Evolutionary conservation across 768 basidiomycete genomes (phyloP).

Genomic region (Naganishia vishniacii): DNA sequence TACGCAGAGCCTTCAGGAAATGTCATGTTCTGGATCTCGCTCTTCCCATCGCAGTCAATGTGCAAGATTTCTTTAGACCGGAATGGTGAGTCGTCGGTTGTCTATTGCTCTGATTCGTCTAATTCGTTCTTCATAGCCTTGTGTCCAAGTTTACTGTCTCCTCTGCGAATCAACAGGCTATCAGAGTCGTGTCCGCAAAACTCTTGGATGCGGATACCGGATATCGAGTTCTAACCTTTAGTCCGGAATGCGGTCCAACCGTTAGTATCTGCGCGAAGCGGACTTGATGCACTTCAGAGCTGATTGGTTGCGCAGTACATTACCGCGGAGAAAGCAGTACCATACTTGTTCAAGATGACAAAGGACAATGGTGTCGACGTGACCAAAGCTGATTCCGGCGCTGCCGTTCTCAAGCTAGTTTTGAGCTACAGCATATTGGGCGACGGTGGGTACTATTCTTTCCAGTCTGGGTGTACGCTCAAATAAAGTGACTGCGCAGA

Average conservation of each 20-base stretch:
- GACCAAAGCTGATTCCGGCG: conserved; percentile 47
- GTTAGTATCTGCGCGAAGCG: conserved; percentile 44
- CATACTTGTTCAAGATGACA: conserved; percentile 74
- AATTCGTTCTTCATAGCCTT: conserved; percentile 61
- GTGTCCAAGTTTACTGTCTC: conserved; percentile 88
- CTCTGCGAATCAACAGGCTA: conserved; percentile 67
- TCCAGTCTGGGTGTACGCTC: not conserved
- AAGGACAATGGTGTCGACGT: not conserved
- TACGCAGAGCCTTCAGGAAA: conserved; percentile 57
- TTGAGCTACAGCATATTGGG: conserved; percentile 74
- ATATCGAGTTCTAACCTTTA: conserved; percentile 29
- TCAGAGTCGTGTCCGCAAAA: conserved; percentile 65
- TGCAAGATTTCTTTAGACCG: conserved; percentile 92
- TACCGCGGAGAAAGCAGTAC: conserved; percentile 66
- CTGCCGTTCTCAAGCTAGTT: conserved; percentile 52
- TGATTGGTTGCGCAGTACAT: conserved; percentile 57
- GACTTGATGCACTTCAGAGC: conserved; percentile 53
- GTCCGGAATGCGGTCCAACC: conserved; percentile 32
- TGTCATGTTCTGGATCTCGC: conserved; percentile 56
- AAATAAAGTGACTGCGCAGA: not conserved
- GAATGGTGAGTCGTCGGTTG: conserved; percentile 56
- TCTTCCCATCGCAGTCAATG: conserved; percentile 83
- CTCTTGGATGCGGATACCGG: conserved; percentile 42
- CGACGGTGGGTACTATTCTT: conserved; percentile 58
- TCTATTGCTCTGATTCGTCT: not conserved